A percentile compares a stretch with the other conserved stretches of the same genome.
Evolutionary conservation across 768 basidiomycete genomes (phyloP).

Genomic region (Mycena chlorophos): DNA sequence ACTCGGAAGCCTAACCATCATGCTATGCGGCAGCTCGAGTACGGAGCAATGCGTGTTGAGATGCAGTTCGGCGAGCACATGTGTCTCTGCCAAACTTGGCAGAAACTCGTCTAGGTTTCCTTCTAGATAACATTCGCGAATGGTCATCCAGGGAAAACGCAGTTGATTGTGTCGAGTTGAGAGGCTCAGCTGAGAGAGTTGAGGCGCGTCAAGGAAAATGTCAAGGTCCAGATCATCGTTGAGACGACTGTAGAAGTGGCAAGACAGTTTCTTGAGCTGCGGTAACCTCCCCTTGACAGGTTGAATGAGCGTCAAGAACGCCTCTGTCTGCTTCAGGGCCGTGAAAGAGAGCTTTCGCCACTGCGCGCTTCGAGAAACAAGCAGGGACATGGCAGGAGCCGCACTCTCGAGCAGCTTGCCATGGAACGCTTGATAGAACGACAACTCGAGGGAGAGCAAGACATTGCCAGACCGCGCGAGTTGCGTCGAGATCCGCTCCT

Average conservation of each 20-base stretch:
- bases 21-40: neutral
- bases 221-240: neutral
- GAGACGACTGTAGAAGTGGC: neutral
- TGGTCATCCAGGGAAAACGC: neutral
- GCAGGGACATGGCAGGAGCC: neutral
- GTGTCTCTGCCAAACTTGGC: neutral
- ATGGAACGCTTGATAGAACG: neutral
- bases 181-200: neutral
- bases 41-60: neutral
- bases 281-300: neutral
- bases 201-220: neutral
- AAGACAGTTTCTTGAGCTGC: neutral
- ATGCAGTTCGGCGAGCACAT: neutral
- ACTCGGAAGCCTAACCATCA: neutral
- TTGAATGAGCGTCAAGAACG: neutral
- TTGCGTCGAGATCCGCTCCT: neutral
- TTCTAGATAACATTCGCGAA: neutral
- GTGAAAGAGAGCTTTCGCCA: neutral
- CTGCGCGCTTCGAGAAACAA: neutral
- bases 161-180: neutral
- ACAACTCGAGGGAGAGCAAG: neutral
- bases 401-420: neutral
- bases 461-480: neutral
- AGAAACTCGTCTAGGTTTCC: neutral
- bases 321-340: neutral